Evolutionary conservation across 1,139 yeast species (phyloP), one percentile per base, ranked within the genome.

Genomic region (Sugiyamaella sp.): DNA sequence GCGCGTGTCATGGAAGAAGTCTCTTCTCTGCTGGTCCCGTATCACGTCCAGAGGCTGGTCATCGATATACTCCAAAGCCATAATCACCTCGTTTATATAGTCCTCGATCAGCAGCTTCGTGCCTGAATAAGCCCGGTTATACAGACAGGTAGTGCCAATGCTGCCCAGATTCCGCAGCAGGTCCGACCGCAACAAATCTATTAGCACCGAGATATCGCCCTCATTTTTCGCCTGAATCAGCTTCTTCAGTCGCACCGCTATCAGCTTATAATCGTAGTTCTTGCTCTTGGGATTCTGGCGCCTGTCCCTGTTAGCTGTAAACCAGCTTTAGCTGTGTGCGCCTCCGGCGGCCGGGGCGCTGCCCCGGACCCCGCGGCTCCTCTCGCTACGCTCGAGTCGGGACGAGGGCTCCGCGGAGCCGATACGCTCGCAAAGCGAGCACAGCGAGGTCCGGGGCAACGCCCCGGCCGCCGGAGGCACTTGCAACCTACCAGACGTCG

Each of bases 161-260:
- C 97, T 95, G 6, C 97, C 99, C 71, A 93, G 86, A 66, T 93
- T 93, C 29, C 99, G 74, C 46, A 93, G 73, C 63, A 89, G 79
- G 0, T 97, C 96, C 0, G 96, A 86, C 44, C 97, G 74, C 46
- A 93, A 78, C 43, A 87, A 74, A 22, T 89, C 85, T 73, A 87
- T 79, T 25, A 93, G 75, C 40, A 75, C 71, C 22, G 77, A 78
- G 1, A 81, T 72, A 64, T 89, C 85, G n/a, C 78, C 80, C 8
- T 75, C 73, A 14, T 76, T 71, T 51, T 95, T 72, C 0, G 96
- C 93, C 29, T 78, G 79, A 38, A 79, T 75, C 46, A 93, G 70
- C 37, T 79, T 76, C 57, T 82, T 80, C 54, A 86, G 75, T 50
- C 97, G 76, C 54, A 88, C 90, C 46, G 89, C 80, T 2, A 93